Conservation (phyloP, 2,329 filamentous ascomycete genomes). For the Colletotrichum abscissum region DNA sequence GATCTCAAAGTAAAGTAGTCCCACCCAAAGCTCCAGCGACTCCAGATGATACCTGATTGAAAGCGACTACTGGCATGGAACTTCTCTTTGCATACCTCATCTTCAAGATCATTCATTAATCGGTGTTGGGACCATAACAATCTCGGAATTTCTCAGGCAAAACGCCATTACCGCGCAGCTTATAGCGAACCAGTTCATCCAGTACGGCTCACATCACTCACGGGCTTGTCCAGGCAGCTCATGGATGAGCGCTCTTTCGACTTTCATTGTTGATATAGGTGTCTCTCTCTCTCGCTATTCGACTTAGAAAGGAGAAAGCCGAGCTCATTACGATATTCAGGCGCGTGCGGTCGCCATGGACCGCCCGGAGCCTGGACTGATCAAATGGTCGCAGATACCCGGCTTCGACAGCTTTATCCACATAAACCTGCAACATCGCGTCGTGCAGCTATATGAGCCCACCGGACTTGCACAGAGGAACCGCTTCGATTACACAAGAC, state of each 20-base stretch:
- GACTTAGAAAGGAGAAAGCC: neutral
- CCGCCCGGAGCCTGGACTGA: conserved; percentile 70
- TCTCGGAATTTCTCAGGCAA: neutral
- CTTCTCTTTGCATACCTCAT: neutral
- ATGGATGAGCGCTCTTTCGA: neutral
- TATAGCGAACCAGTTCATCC: neutral
- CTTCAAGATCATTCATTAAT: neutral
- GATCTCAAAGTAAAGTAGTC: conserved; percentile 12
- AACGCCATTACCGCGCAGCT: neutral
- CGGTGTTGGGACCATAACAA: neutral
- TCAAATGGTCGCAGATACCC: conserved; percentile 74
- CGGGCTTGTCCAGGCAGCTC: neutral
- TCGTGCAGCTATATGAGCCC: conserved; percentile 72
- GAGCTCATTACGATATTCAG: conserved; percentile 12
- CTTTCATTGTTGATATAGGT: neutral
- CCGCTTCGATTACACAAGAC: conserved; percentile 67
- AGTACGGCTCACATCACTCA: neutral
- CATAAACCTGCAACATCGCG: conserved; percentile 72
- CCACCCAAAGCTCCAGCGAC: conserved; percentile 19
- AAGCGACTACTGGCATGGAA: neutral
- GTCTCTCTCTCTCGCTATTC: neutral
- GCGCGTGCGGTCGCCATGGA: conserved; percentile 56
- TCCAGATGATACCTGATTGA: conserved; percentile 2
- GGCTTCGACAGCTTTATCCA: conserved; percentile 71
- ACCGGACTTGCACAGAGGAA: conserved; percentile 68